Evolutionary conservation across 2,329 filamentous ascomycete species (phyloP).

Genomic region (Arachnopeziza araneosa): DNA sequence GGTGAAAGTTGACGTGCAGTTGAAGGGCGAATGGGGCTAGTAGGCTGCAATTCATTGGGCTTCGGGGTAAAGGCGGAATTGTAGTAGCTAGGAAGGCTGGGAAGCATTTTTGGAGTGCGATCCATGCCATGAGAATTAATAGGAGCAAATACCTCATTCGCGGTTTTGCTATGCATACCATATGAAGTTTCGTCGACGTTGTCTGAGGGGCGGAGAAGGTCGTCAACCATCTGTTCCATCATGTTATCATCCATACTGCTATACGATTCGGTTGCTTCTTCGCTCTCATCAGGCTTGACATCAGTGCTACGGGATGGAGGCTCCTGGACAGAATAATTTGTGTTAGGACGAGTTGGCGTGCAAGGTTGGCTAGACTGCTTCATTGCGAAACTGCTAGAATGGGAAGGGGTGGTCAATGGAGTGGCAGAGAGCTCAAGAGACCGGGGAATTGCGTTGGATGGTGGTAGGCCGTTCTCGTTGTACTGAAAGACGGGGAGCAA

Average conservation of each 20-base stretch:
- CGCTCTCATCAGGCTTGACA: constrained; percentile 8
- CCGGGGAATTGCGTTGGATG: constrained; percentile 13
- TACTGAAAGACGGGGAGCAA: constrained; percentile 42
- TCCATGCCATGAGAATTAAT: constrained; percentile 31
- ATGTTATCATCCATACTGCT: constrained; percentile 41
- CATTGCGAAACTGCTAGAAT: background rate
- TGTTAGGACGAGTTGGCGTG: background rate
- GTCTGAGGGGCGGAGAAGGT: constrained; percentile 38
- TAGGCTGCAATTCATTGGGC: constrained; percentile 34
- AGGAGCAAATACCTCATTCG: constrained; percentile 37
- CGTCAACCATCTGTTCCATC: constrained; percentile 54
- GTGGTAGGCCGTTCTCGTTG: constrained; percentile 45
- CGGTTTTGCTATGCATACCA: constrained; percentile 48
- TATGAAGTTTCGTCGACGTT: constrained; percentile 44
- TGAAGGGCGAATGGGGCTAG: constrained; percentile 33
- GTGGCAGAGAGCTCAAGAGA: background rate
- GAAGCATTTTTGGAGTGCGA: constrained; percentile 30
- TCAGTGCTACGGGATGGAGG: background rate
- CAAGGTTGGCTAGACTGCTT: background rate
- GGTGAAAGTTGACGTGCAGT: constrained; percentile 30
- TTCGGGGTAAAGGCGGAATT: constrained; percentile 39
- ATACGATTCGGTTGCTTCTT: constrained; percentile 18
- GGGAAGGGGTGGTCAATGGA: background rate
- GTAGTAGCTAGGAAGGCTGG: constrained; percentile 38
- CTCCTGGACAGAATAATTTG: background rate